Evolutionary conservation across 1,139 yeast genomes (phyloP).

Genomic region (Sugiyamaella pinicola): DNA sequence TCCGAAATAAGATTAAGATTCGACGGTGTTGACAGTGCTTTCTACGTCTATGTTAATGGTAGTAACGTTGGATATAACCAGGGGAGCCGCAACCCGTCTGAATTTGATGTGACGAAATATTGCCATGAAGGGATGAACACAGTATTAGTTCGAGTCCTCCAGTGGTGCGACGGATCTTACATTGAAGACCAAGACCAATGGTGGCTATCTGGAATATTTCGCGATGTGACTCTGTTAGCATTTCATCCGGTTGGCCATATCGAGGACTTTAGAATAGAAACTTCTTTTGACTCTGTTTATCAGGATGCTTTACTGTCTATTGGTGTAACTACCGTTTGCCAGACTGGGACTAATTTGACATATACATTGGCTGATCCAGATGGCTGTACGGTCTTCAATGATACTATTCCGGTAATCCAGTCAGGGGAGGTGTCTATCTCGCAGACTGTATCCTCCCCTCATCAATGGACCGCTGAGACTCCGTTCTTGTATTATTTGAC

Average conservation of each 20-base stretch:
- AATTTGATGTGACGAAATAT: conserved; percentile 38
- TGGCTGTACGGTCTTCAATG: conserved; percentile 1
- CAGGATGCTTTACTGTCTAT: conserved; percentile 19
- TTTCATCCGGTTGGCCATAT: conserved; percentile 30
- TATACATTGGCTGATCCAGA: conserved; percentile 7
- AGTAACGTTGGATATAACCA: conserved; percentile 40
- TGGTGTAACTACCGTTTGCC: conserved; percentile 1
- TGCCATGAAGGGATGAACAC: conserved; percentile 22
- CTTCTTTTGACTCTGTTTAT: conserved; percentile 23
- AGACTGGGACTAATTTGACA: not conserved
- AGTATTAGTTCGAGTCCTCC: conserved; percentile 40
- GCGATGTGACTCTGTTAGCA: conserved; percentile 33
- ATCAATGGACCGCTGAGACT: conserved; percentile 43
- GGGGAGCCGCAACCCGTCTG: conserved; percentile 44
- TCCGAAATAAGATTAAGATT: conserved; percentile 34
- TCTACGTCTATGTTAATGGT: conserved; percentile 42
- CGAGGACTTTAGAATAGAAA: conserved; percentile 30
- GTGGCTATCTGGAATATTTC: conserved; percentile 43
- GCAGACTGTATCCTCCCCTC: conserved; percentile 18
- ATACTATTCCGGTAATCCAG: not conserved
- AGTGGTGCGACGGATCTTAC: conserved; percentile 44
- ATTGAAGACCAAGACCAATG: conserved; percentile 46
- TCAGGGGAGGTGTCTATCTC: conserved; percentile 4
- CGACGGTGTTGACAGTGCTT: conserved; percentile 45
- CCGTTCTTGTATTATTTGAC: conserved; percentile 38